Conservation (phyloP, 371 early-diverging fungal species). For the Mortierella sp. region DNA sequence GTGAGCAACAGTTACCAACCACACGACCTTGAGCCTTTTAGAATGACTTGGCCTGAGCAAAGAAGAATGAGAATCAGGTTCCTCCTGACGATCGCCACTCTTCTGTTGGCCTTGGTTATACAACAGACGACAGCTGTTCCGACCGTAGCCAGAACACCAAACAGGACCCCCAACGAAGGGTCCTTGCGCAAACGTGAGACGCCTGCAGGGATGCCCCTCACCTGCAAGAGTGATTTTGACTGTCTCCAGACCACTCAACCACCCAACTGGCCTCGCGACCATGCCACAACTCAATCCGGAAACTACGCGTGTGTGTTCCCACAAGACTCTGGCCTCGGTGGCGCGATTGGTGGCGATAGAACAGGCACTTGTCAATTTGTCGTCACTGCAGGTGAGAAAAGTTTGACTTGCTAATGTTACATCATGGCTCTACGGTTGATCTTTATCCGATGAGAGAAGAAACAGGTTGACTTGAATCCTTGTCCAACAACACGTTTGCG, state of each 20-base stretch:
- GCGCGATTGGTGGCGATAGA: background rate
- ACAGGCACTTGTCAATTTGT: slow-evolving; percentile 52
- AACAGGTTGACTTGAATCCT: background rate
- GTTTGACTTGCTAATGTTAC: no score
- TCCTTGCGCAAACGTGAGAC: slow-evolving; percentile 26
- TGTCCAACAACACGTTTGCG: no score
- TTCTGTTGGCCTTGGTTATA: slow-evolving; percentile 4
- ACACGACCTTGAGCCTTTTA: background rate
- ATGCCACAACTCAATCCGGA: slow-evolving; percentile 22
- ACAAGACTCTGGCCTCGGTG: background rate
- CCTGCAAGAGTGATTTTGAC: slow-evolving; percentile 44
- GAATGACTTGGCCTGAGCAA: slow-evolving; percentile 1
- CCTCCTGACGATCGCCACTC: slow-evolving; percentile 1
- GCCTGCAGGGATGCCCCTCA: slow-evolving; percentile 25
- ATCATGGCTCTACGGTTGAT: no score
- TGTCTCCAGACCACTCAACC: slow-evolving; percentile 38
- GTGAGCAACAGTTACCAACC: no score
- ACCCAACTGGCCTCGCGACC: slow-evolving; percentile 29
- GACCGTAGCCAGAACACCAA: background rate
- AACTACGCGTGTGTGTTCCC: slow-evolving; percentile 47
- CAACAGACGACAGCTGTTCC: slow-evolving; percentile 5
- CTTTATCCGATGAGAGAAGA: no score
- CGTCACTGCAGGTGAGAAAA: slow-evolving; percentile 42
- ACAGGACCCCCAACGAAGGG: no score
- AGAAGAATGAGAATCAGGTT: slow-evolving; percentile 4